These are phyloP conservation scores for Kazachstania taianensis DNA, from an alignment of 805 yeast genomes.

Conservation along the genomic window DNA sequence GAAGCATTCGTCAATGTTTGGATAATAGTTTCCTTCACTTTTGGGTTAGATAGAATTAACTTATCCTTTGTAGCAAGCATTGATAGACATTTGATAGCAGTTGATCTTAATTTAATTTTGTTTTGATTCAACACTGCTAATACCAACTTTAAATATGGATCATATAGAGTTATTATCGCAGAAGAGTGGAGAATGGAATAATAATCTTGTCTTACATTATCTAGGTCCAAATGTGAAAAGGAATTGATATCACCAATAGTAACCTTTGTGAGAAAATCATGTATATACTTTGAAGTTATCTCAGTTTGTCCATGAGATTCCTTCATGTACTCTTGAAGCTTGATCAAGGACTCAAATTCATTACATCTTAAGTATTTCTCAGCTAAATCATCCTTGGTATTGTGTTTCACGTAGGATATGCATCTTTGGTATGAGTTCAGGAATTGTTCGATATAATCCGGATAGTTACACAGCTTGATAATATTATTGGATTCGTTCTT, in stretches of 20 bases:
- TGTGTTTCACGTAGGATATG: conserved; percentile 4
- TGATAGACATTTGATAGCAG: conserved; percentile 57
- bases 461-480: conserved; percentile 19
- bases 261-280: not conserved
- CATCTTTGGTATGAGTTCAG: conserved; percentile 11
- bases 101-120: conserved; percentile 44
- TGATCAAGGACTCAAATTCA: conserved; percentile 8
- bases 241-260: not conserved
- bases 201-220: conserved; percentile 9
- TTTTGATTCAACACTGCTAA: conserved; percentile 39
- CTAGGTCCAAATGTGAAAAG: not conserved
- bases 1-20: conserved; percentile 48
- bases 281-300: not conserved
- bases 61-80: conserved; percentile 45
- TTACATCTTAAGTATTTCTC: conserved; percentile 15
- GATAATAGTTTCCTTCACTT: conserved; percentile 43
- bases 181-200: conserved; percentile 17
- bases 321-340: conserved; percentile 10
- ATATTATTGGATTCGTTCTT: conserved; percentile 12
- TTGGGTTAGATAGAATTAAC: conserved; percentile 37
- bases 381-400: conserved; percentile 2
- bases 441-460: conserved; percentile 14
- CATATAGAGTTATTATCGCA: conserved; percentile 34
- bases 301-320: conserved; percentile 7
- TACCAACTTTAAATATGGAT: conserved; percentile 41